Evolutionary conservation across 23 red algal species (phyloP), one percentile per base, ranked within the genome.

Genomic region (Gracilaria gracilis): DNA sequence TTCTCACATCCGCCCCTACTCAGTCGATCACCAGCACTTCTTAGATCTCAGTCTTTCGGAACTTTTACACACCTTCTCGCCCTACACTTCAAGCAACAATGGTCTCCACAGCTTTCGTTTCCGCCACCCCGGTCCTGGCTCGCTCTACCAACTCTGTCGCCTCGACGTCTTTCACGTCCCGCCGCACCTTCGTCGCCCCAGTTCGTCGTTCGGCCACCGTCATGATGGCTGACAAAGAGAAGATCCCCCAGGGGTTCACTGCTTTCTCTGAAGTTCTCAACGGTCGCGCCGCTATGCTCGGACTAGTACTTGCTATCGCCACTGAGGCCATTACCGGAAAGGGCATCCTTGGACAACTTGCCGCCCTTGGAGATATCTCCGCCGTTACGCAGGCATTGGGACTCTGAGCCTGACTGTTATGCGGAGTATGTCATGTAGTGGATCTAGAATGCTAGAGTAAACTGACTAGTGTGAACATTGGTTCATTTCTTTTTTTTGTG

Each of bases 221-320:
- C 57, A 50, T 61, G 70, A 89, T 89, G 85, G 85, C 48, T 34
- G 54, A 79, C 2, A 66, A 89, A 0, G 32, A 89, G 50, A 46
- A 65, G 25, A 89, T 89, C 29, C 85, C 85, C 5, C 85, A 89
- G 37, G 85, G 85, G 4, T 89, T 89, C 61, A 89, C 85, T 11
- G 53, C 36, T 32, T 93, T 83, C 80, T 83, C 76, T 53, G 89
- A 93, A 53, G 27, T 49, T 55, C 50, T 93, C 19, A 93, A 93
- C 79, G 89, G 89, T 17, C 75, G 89, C 23, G 89, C 67, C 27
- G 78, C 89, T 44, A 93, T 93, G 89, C 24, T 93, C 32, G 75
- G 76, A 9, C 70, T 93, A 24, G 66, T 76, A 14, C 57, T 82
- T 65, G 89, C 79, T 37, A 39, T 93, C 13, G 89, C 50, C 13